Evolutionary conservation across 2,329 filamentous ascomycete species (phyloP).

Genomic region (Aschersonia sp.): DNA sequence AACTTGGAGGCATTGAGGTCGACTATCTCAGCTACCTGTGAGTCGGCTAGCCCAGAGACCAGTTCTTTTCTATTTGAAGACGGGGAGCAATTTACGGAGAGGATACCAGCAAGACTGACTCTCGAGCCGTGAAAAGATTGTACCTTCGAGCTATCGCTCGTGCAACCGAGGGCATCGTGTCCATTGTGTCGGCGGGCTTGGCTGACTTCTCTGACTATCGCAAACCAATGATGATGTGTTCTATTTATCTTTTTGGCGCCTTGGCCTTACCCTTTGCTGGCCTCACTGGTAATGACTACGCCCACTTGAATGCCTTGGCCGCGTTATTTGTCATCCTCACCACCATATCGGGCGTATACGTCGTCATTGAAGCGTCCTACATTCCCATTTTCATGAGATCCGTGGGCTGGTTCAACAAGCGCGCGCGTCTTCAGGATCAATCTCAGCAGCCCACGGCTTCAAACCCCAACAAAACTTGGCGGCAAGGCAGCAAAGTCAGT

Average conservation of each 20-base stretch:
- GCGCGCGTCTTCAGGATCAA: constrained; percentile 1
- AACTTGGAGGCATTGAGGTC: constrained; percentile 7
- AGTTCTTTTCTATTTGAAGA: not conserved
- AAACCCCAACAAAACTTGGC: constrained; percentile 3
- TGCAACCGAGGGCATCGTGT: constrained; percentile 7
- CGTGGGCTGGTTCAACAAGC: constrained; percentile 4
- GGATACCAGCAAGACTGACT: no score
- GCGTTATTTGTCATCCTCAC: constrained; percentile 5
- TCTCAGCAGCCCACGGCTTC: not conserved
- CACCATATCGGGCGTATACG: constrained; percentile 7
- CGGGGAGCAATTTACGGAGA: not conserved
- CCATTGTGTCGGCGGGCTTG: constrained; percentile 6
- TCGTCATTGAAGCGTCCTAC: constrained; percentile 8
- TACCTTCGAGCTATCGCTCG: constrained; percentile 8
- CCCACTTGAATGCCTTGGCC: constrained; percentile 6
- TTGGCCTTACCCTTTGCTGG: constrained; percentile 8
- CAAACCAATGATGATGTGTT: constrained; percentile 9
- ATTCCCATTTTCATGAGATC: constrained; percentile 10
- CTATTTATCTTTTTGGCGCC: constrained; percentile 8
- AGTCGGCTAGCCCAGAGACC: not conserved
- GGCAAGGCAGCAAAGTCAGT: constrained; percentile 7
- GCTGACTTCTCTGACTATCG: constrained; percentile 9
- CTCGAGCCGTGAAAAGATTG: constrained; percentile 1
- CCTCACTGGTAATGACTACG: constrained; percentile 6
- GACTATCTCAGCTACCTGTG: constrained; percentile 10